Evolutionary conservation across 2,329 filamentous ascomycete genomes (phyloP).

Genomic region (Tolypocladium tundrense): DNA sequence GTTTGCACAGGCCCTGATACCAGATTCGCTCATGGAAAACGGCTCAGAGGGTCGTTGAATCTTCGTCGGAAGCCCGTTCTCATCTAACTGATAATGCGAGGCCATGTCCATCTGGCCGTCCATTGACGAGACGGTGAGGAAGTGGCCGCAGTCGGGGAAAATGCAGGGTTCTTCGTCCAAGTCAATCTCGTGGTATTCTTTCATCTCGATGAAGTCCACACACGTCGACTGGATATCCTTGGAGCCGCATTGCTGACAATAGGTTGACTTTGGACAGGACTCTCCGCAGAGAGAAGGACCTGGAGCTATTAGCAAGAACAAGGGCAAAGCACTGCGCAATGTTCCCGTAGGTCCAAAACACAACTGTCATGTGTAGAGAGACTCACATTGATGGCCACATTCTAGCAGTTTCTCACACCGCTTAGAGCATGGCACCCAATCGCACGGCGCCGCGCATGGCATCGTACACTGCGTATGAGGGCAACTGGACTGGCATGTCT

Average conservation of each 20-base stretch:
- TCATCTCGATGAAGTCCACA: conserved; percentile 48
- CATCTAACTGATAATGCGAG: conserved; percentile 34
- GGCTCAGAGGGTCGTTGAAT: conserved; percentile 28
- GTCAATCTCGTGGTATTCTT: conserved; percentile 45
- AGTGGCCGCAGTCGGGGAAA: conserved; percentile 53
- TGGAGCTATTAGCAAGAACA: neutral
- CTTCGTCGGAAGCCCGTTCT: conserved; percentile 18
- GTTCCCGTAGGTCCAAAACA: too few species aligned
- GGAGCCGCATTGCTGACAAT: conserved; percentile 47
- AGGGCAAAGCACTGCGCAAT: too few species aligned
- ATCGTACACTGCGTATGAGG: conserved; percentile 39
- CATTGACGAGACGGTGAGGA: conserved; percentile 48
- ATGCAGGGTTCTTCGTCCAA: conserved; percentile 51
- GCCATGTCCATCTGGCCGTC: conserved; percentile 50
- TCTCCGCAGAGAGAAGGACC: conserved; percentile 55
- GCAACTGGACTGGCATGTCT: conserved; percentile 42
- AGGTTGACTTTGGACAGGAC: conserved; percentile 37
- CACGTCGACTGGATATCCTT: conserved; percentile 29
- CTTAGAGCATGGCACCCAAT: conserved; percentile 53
- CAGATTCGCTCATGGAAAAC: conserved; percentile 32
- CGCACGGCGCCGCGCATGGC: conserved; percentile 58
- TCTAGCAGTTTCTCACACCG: conserved; percentile 41
- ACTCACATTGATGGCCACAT: conserved; percentile 51
- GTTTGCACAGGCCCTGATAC: conserved; percentile 43
- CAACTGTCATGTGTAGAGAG: too few species aligned